phyloP scores from a whole-genome alignment of 75 land plant species.

The Pinus tabuliformis region DNA sequence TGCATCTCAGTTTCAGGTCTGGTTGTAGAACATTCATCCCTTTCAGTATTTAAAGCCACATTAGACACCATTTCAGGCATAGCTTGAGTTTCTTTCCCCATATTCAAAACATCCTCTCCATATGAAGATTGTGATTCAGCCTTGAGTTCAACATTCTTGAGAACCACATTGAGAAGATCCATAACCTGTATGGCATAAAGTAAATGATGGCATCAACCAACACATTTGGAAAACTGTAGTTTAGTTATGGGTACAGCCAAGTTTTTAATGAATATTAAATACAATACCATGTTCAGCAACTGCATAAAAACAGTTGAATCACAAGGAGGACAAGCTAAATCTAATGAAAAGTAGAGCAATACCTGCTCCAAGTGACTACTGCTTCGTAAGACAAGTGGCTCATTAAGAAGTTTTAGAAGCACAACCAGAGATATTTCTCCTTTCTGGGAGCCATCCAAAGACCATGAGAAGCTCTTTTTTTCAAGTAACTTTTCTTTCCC shows the following conservation, averaged over 20 bases:
- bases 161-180: constrained; percentile 75
- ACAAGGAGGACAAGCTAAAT: too few species aligned
- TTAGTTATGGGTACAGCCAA: too few species aligned
- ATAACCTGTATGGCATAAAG: constrained; percentile 49
- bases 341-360: neutral
- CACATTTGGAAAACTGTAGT: too few species aligned
- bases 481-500: constrained; percentile 43
- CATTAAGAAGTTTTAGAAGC: constrained; percentile 34
- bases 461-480: neutral
- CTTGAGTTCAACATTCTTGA: constrained; percentile 56
- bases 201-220: neutral
- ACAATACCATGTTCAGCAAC: too few species aligned
- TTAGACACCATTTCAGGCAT: too few species aligned
- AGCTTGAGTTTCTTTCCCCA: too few species aligned
- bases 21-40: neutral
- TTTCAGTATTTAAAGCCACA: too few species aligned
- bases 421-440: constrained; percentile 34
- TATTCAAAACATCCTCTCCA: neutral
- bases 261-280: too few species aligned
- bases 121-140: constrained; percentile 25
- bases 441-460: neutral
- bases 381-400: constrained; percentile 37
- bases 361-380: constrained; percentile 52
- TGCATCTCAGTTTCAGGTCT: constrained; percentile 12
- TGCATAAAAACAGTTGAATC: too few species aligned